phyloP scores from a whole-genome alignment of 1,284 basidiomycete species.

The Microstroma glucosiphilum region DNA sequence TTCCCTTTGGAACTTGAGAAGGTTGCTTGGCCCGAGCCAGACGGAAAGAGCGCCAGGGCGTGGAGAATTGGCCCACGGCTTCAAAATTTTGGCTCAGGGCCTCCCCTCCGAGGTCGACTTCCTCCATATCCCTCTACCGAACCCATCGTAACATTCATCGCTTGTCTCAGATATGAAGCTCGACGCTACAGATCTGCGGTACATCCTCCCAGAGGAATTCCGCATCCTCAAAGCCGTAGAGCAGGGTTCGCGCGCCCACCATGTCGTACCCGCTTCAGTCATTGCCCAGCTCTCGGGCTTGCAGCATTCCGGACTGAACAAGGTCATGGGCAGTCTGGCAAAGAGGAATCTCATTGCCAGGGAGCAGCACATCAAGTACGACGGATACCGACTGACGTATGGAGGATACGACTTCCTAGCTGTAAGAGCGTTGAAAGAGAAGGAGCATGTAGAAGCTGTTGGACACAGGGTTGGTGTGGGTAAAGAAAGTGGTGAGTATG shows the following conservation, averaged over 20 bases:
- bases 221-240: conserved; percentile 90
- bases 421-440: conserved; percentile 81
- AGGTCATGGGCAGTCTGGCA: conserved; percentile 78
- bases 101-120: no score
- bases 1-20: no score
- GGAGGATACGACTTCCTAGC: conserved; percentile 95
- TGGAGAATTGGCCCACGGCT: no score
- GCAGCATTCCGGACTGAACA: conserved; percentile 85
- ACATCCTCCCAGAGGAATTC: conserved; percentile 87
- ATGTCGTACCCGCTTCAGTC: conserved; percentile 80
- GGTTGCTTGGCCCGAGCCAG: no score
- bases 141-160: neutral
- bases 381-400: conserved; percentile 93
- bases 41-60: no score
- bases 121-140: neutral
- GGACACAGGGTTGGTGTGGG: conserved; percentile 97
- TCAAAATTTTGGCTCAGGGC: no score
- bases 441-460: conserved; percentile 55
- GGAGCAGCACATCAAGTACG: conserved; percentile 89
- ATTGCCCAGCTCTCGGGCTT: conserved; percentile 88
- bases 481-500: conserved; percentile 69
- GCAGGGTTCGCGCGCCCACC: conserved; percentile 96
- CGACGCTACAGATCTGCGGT: conserved; percentile 88
- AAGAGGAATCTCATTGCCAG: conserved; percentile 84
- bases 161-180: conserved; percentile 64